Evolutionary conservation across 176 grass and related monocot species (phyloP), one percentile per base, ranked within the genome.

Genomic region (Melocanna baccifera): DNA sequence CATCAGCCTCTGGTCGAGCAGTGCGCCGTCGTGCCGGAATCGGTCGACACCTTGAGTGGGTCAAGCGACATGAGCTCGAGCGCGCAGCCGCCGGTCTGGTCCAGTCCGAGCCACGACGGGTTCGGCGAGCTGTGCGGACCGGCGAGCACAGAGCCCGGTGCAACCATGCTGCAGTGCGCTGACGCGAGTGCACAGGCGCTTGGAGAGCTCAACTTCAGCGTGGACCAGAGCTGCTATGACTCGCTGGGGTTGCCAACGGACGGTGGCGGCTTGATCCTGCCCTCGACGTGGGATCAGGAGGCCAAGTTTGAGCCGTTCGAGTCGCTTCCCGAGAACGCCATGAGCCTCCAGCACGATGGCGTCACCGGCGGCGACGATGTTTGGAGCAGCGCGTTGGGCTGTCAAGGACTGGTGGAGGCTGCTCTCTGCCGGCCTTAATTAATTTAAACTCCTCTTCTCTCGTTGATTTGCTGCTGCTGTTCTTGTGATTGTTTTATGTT

Each of bases 351-450:
- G 13, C 62, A 86, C 57, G 75, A 77, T 16, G 63, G 51, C 69
- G 15, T 75, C 77, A 15, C 50, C 71, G 32, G 58, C 37, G 80
- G 53, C 5, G 76, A 80, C 26, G 86, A 85, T 9, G 76, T 78
- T 14, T 94, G 92, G 92, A 79, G 76, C 72, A 79, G 30, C 45
- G 69, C 81, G 29, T 20, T 87, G 57, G 84, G 67, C 14, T 84
- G 80, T 68, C 84, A 90, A 63, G 86, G 67, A 19, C 70, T 89
- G 76, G 92, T 89, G 71, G 92, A 94, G 77, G 86, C 92, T 1
- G 86, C 92, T 37, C 81, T 94, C 65, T 89, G 78, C 84, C 69
- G 80, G 65, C 82, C 81, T 16, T 52, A 32, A 80, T 58, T 58
- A 25, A 79, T 29, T 48, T 80, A 22, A 45, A 19, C 43, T n/a